Base-by-base conservation (phyloP, 2,329 filamentous ascomycete genomes). In the Pseudophaeomoniella oleicola region DNA sequence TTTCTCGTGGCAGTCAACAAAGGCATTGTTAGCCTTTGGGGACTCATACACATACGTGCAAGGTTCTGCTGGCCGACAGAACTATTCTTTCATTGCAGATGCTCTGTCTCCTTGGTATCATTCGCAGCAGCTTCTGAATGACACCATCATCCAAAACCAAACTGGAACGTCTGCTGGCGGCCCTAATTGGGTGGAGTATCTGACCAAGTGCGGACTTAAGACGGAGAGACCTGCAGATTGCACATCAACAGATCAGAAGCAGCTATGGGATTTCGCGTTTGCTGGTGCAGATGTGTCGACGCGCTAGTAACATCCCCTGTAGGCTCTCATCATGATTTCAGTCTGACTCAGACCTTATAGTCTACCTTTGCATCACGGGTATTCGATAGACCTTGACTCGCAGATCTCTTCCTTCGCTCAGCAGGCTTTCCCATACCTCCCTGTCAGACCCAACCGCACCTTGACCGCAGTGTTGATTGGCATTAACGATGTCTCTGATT, bases 181-280 rank as follows among this genome's bases (percentile, higher is more conserved):
- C 0, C 64, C 68, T 0, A 69, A 72, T 38, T 73, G 68, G 67
- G 58, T 70, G 4, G 66, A 72, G 44, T 65, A 59, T 37, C 52
- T 73, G 15, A 72, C 69, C 4, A 50, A 53, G 1, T 72, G 70
- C 45, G 64, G 65, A 5, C 46, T 63, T 3, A 63, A 56, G 6
- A 52, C 55, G 2, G 22, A 27, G 22, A 6, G 22, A 27, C 67
- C 66, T 2, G 47, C 49, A 16, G 51, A 52, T 14, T 72, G 69
- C 45, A 19, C 9, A 17, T 4, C 15, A 10, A 4, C 11, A 4
- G 16, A 34, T 6, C 42, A 55, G 6, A 55, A 52, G 9, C 64
- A 71, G 36, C 55, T 73, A 0, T 73, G 69, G 69, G 62, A 72
- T 38, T 72, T 72, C 44, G 68, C 69, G 1, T 72, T 71, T 41